Conservation (phyloP, 2,329 filamentous ascomycete species). For the Boeremia exigua region DNA sequence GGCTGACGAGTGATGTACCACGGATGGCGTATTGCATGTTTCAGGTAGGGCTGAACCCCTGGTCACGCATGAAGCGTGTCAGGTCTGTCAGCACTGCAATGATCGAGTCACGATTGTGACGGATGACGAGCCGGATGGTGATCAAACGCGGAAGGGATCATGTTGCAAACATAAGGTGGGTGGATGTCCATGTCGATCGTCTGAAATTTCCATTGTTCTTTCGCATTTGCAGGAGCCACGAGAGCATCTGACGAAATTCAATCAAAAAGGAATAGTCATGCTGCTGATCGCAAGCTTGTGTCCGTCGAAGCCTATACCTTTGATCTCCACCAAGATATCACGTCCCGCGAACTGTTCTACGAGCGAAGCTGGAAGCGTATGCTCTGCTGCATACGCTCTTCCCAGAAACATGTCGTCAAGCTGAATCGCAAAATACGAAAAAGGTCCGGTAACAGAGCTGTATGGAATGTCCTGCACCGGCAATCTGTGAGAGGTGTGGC, state of each 20-base stretch:
- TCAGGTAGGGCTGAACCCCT: constrained; percentile 24
- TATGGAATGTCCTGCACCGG: constrained; percentile 25
- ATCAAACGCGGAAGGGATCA: constrained; percentile 4
- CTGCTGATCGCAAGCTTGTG: constrained; percentile 17
- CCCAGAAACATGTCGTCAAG: constrained; percentile 30
- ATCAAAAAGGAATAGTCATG: background rate
- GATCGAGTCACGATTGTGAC: background rate
- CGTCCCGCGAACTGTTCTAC: constrained; percentile 15
- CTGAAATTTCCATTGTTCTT: background rate
- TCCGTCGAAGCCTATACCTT: constrained; percentile 42
- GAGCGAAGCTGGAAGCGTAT: constrained; percentile 22
- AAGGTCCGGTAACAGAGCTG: constrained; percentile 45
- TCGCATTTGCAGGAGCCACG: background rate
- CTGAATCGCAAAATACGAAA: constrained; percentile 40
- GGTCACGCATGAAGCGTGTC: constrained; percentile 22
- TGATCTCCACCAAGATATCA: constrained; percentile 22
- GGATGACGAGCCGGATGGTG: background rate
- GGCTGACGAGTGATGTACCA: constrained; percentile 19
- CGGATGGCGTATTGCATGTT: constrained; percentile 20
- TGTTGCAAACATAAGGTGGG: background rate
- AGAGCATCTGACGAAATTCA: background rate
- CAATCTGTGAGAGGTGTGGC: constrained; percentile 6
- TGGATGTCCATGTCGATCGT: background rate
- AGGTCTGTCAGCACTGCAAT: constrained; percentile 19
- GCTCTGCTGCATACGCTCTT: constrained; percentile 41